These are phyloP conservation scores for Lyophyllum semitale DNA, from an alignment of 768 basidiomycete species.

Conservation along the genomic window DNA sequence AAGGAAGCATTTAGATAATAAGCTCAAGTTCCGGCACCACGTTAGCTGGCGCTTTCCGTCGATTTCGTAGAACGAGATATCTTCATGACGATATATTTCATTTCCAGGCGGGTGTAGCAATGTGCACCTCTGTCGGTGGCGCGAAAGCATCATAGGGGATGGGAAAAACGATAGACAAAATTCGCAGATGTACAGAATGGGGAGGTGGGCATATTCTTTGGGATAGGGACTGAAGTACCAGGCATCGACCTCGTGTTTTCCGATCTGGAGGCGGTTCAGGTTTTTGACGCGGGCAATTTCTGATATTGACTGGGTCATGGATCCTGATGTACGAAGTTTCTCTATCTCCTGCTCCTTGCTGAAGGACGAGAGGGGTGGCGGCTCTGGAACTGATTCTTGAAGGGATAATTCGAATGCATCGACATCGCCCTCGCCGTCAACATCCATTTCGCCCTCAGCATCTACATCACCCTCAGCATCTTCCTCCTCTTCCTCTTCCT, in stretches of 20 bases:
- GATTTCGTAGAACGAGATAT: conserved; percentile 97
- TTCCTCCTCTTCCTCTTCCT: conserved; percentile 63
- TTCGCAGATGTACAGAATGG: conserved; percentile 96
- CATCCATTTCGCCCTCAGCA: conserved; percentile 73
- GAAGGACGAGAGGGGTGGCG: conserved; percentile 63
- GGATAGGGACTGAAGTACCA: conserved; percentile 99
- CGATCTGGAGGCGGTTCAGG: conserved; percentile 94
- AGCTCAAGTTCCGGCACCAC: conserved; percentile 95
- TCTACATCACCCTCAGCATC: conserved; percentile 55
- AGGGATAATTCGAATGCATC: conserved; percentile 68
- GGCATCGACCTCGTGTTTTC: conserved; percentile 95
- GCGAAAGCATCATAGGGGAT: conserved; percentile 85
- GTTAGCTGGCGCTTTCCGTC: conserved; percentile 95
- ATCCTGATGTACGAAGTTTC: conserved; percentile 95
- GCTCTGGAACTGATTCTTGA: conserved; percentile 50
- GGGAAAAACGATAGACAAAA: conserved; percentile 95
- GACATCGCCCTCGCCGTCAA: conserved; percentile 74
- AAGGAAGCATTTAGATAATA: conserved; percentile 96
- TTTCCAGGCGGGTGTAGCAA: conserved; percentile 96
- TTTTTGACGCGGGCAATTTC: conserved; percentile 99
- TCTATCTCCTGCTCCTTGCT: conserved; percentile 99
- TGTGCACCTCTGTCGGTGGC: conserved; percentile 90
- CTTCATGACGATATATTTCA: conserved; percentile 98
- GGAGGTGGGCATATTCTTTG: conserved; percentile 95
- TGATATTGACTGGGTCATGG: conserved; percentile 98